phyloP scores from a whole-genome alignment of 805 yeast species.

The Myxozyma neotropica region DNA sequence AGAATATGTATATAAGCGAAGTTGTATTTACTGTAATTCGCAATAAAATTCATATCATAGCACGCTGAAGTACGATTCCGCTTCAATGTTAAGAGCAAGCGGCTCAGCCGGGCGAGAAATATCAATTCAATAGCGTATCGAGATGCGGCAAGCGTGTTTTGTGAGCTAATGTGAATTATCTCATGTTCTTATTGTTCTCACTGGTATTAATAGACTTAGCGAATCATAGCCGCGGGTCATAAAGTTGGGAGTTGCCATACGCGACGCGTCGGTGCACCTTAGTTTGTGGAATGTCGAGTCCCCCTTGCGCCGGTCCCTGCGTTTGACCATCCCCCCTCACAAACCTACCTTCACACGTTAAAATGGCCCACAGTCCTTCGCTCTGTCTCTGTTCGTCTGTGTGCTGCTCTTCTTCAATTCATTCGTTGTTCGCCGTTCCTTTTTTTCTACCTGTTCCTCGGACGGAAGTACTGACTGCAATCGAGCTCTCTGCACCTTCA shows the following conservation, averaged over 20 bases:
- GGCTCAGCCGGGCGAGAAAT: too few species aligned
- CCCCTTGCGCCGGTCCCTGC: conserved; percentile 13
- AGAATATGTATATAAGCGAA: too few species aligned
- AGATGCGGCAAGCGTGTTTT: too few species aligned
- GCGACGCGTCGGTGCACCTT: conserved; percentile 1
- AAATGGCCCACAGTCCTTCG: background rate
- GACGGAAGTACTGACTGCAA: background rate
- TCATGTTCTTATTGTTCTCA: too few species aligned
- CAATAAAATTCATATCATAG: too few species aligned
- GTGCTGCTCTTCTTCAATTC: background rate
- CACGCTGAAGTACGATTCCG: too few species aligned
- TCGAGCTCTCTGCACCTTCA: background rate
- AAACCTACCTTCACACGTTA: background rate
- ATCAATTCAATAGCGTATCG: too few species aligned
- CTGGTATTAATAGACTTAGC: too few species aligned
- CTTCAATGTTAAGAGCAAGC: too few species aligned
- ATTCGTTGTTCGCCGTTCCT: background rate
- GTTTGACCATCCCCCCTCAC: background rate
- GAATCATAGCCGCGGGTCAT: background rate
- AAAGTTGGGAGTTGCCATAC: background rate
- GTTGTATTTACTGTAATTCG: too few species aligned
- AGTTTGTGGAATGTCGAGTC: conserved; percentile 4
- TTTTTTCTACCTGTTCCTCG: background rate
- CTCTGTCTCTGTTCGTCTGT: background rate
- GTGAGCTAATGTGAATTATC: too few species aligned